These are phyloP conservation scores for Backusella parvicylindrica DNA, from an alignment of 192 early-diverging fungal species.

Conservation along the genomic window DNA sequence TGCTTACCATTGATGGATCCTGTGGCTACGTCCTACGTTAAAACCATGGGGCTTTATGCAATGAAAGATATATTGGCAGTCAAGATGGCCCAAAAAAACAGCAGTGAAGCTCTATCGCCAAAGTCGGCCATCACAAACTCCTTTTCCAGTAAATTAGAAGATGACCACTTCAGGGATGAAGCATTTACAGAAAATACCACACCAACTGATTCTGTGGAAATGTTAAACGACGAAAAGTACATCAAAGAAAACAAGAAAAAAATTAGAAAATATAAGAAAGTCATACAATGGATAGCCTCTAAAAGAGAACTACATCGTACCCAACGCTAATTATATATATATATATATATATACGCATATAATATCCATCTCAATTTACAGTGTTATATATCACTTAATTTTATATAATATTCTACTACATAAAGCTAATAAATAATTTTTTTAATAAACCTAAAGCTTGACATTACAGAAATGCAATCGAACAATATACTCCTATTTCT, in stretches of 20 bases:
- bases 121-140: background rate
- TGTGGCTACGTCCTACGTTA: background rate
- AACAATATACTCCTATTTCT: too few species aligned
- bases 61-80: conserved; percentile 12
- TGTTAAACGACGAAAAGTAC: background rate
- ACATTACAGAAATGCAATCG: background rate
- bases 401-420: background rate
- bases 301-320: background rate
- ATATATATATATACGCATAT: background rate
- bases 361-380: background rate
- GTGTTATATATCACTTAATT: background rate
- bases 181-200: background rate
- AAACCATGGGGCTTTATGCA: conserved; percentile 4
- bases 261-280: background rate
- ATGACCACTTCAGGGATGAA: background rate
- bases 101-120: background rate
- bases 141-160: background rate
- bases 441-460: background rate
- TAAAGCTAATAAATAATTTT: background rate
- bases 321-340: background rate
- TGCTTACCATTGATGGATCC: conserved; percentile 19
- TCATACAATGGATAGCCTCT: background rate
- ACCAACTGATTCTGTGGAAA: background rate
- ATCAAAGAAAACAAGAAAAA: background rate
- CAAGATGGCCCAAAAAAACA: background rate